These are phyloP conservation scores for Mortierella sp. DNA, from an alignment of 371 early-diverging fungal species.

Conservation along the genomic window DNA sequence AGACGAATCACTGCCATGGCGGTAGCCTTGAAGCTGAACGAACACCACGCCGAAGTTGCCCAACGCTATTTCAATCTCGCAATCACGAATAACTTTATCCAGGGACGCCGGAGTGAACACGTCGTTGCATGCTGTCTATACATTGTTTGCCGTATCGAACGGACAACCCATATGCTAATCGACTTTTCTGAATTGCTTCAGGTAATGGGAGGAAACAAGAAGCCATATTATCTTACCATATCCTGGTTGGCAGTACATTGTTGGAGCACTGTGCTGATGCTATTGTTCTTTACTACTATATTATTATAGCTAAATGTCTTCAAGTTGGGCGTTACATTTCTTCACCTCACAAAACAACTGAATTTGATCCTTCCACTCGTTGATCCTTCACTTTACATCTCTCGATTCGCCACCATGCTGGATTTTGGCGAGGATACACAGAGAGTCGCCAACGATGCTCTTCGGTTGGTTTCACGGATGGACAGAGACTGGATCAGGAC, in stretches of 20 bases:
- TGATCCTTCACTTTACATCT: constrained; percentile 97
- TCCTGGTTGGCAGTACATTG: too few species aligned
- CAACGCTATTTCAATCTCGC: constrained; percentile 96
- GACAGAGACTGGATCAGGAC: constrained; percentile 98
- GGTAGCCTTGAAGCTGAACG: constrained; percentile 73
- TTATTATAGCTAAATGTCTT: constrained; percentile 84
- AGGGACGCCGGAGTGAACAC: constrained; percentile 87
- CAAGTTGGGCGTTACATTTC: constrained; percentile 92
- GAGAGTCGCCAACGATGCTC: constrained; percentile 84
- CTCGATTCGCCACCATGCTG: constrained; percentile 91
- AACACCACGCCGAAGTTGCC: constrained; percentile 87
- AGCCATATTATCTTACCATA: too few species aligned
- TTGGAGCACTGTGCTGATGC: neutral
- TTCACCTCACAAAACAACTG: constrained; percentile 83
- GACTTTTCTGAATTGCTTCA: constrained; percentile 96
- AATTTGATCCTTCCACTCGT: constrained; percentile 86
- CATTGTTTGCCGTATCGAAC: constrained; percentile 93
- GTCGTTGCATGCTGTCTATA: constrained; percentile 98
- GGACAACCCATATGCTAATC: constrained; percentile 95
- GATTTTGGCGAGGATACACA: constrained; percentile 94
- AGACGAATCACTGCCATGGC: constrained; percentile 74
- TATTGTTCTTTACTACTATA: neutral
- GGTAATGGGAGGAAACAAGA: constrained; percentile 43
- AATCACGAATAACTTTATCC: constrained; percentile 90
- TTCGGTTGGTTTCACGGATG: constrained; percentile 95